Percentiles rank a stretch among this genome's conserved stretches.
phyloP scores from a whole-genome alignment of 495 filamentous ascomycete species.

The Emericellopsis terricola region DNA sequence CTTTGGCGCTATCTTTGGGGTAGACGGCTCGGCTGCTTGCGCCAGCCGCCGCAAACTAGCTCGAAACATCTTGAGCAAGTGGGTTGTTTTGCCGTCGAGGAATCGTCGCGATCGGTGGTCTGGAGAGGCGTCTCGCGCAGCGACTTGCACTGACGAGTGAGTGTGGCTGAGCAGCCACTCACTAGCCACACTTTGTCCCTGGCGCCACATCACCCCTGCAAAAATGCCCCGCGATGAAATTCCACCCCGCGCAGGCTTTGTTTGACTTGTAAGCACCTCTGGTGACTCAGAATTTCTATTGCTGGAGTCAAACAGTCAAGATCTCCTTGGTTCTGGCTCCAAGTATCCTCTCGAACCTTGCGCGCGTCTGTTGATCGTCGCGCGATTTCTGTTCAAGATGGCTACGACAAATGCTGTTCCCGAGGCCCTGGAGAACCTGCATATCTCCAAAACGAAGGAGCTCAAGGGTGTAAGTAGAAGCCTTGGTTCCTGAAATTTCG shows the following conservation, averaged over 20 bases:
- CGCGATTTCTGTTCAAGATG: too few species aligned
- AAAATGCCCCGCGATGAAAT: constrained; percentile 3
- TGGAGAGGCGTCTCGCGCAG: too few species aligned
- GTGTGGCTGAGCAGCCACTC: too few species aligned
- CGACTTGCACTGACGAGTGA: too few species aligned
- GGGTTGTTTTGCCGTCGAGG: too few species aligned
- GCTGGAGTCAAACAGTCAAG: constrained; percentile 2
- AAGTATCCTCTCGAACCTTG: too few species aligned
- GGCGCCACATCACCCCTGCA: not conserved
- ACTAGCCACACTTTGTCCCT: too few species aligned
- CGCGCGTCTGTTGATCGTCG: too few species aligned
- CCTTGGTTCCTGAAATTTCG: too few species aligned
- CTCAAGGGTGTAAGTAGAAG: constrained; percentile 21
- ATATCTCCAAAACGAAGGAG: constrained; percentile 30
- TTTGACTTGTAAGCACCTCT: too few species aligned
- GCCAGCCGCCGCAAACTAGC: constrained; percentile 21
- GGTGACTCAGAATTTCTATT: not conserved
- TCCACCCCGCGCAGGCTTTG: constrained; percentile 2
- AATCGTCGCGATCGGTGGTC: too few species aligned
- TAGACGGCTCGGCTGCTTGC: not conserved
- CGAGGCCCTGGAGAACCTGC: constrained; percentile 14
- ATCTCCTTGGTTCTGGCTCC: too few species aligned
- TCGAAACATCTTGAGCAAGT: constrained; percentile 25
- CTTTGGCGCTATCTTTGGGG: not conserved
- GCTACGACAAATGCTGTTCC: constrained; percentile 20